Base-by-base conservation (phyloP, 768 basidiomycete species). In the Amanita rubescens region DNA sequence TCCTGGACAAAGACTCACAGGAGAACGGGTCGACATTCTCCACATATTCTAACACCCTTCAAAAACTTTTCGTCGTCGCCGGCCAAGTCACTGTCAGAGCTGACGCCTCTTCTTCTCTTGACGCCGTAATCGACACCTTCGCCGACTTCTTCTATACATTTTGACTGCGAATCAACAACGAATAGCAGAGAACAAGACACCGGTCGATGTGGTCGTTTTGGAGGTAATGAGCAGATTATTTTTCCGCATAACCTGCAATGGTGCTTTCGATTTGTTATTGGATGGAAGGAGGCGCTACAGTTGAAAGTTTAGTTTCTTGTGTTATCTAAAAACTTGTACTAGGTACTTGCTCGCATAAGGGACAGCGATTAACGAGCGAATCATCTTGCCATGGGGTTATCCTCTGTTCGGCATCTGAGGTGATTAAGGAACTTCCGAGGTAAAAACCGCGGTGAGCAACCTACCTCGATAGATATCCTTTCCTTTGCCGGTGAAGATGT, bases 381-480 rank as follows among this genome's bases (percentile, higher is more conserved):
- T 98, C 95, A 37, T 87, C 83, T 65, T 96, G 83, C 95, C 95
- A 99, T 4, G 92, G 92, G 2, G 96, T 93, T 59, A 99, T 94
- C 41, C 79, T 75, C 67, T 95, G 94, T 67, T 99, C 95, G 3
- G 84, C 85, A 50, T 78, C 86, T 89, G 52, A 11, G 32, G 47
- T 45, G 24, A 32, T 20, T 43, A 32, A 53, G 56, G 42, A 47
- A 14, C 47, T 33, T 19, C 56, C 51, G 51, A 39, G 19, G 53
- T 39, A 51, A 30, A 3, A 3, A 7, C 22, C 37, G 25, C 17
- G 30, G 39, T 43, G 58, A 14, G 19, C 25, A 55, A 50, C 71
- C 49, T 62, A 90, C 90, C 82, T 72, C 91, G 75, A 44, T 87
- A 77, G 68, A 71, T 57, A 83, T 84, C n/a, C 74, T 68, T 2